Base-by-base conservation (phyloP, 768 basidiomycete genomes). In the Calocera cornea region DNA sequence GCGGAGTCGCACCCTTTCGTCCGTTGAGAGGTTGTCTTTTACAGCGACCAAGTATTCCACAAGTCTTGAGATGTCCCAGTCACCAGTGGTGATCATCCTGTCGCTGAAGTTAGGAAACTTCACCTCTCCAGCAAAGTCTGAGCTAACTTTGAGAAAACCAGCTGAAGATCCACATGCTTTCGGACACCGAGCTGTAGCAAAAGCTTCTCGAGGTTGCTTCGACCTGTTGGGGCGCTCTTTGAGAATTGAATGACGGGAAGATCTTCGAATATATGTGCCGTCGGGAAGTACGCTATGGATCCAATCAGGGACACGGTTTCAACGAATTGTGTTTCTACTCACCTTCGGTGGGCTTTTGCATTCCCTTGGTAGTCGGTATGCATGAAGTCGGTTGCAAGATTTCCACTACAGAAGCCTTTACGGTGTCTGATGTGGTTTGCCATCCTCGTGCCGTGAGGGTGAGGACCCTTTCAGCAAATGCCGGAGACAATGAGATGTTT, bases 81-180 rank as follows among this genome's bases (percentile, higher is more conserved):
- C 87, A 33, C 92, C 92, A 54, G 89, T 90, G 75, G 88, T 89
- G 70, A 92, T 84, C 89, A 92, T 90, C 75, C 90, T 92, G 24
- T 27, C 63, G 11, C 11, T 27, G 24, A 36, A 10, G 29, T 49
- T 3, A 34, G 2, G 16, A 54, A 54, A 17, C 63, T 2, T 5
- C 19, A 66, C 2, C 64, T 10, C 10, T 29, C 7, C 11, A 31
- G 36, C 34, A 38, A 38, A 65, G 7, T 27, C 10, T 16, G 14
- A 7, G 19, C 47, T 10, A 33, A 66, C 41, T 66, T 66, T 19
- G 40, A 41, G 74, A 99, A 99, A n/a, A 99, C 83, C 1, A 97
- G 79, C 75, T 97, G 94, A 1, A 97, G 80, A 68, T 97, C 90
- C 7, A 97, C 92, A 70, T 95, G 93, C 74, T 86, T 91, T 19